Percentiles rank a stretch among this genome's conserved stretches.
These are phyloP conservation scores for Botrytis hyacinthi DNA, from an alignment of 2,329 filamentous ascomycete species.

Conservation along the genomic window DNA sequence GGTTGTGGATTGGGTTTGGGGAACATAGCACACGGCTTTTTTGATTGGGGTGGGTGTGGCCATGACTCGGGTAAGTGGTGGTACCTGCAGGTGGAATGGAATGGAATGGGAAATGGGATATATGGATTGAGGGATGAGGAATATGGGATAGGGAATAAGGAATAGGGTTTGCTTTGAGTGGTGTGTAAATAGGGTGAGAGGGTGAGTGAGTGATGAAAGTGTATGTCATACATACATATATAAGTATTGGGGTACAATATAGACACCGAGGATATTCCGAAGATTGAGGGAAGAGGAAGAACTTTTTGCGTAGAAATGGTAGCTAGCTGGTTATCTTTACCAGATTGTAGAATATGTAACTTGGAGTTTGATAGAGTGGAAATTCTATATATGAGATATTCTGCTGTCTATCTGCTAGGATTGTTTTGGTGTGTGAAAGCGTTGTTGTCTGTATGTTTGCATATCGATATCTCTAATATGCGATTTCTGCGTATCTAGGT, in stretches of 20 bases:
- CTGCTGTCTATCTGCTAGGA: not conserved
- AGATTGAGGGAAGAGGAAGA: too few species aligned
- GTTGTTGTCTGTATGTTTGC: not conserved
- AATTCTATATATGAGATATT: not conserved
- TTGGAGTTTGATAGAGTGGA: not conserved
- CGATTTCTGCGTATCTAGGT: too few species aligned
- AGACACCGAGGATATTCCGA: not conserved
- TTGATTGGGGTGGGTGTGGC: not conserved
- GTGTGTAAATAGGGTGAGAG: too few species aligned
- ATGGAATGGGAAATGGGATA: not conserved
- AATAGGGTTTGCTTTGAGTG: not conserved
- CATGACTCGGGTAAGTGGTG: not conserved
- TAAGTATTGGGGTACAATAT: not conserved
- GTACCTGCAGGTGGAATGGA: not conserved
- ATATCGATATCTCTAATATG: too few species aligned
- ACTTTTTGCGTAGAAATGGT: too few species aligned
- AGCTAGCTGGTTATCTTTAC: too few species aligned
- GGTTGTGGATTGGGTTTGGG: not conserved
- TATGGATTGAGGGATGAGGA: too few species aligned
- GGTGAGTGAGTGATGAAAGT: too few species aligned
- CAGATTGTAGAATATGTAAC: not conserved
- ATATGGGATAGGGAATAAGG: too few species aligned
- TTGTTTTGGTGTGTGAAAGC: not conserved
- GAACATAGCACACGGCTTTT: not conserved
- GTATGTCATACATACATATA: too few species aligned